These are phyloP conservation scores for Handroanthus guayacan DNA, from an alignment of 257 asterid species.

Conservation along the genomic window DNA sequence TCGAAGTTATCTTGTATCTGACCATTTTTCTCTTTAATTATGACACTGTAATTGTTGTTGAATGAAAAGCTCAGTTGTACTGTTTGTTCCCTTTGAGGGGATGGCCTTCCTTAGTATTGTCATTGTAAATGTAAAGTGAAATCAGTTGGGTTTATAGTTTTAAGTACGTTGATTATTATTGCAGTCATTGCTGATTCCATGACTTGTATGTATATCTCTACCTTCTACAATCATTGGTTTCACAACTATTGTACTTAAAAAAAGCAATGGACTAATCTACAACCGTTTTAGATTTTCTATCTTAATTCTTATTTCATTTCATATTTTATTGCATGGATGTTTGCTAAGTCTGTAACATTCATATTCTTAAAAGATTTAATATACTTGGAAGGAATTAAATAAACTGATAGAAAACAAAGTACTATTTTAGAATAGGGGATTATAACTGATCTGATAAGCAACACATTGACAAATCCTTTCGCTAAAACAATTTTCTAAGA, in stretches of 20 bases:
- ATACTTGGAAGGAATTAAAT: no score
- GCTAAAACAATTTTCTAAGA: no score
- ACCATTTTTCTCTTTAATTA: conserved; percentile 34
- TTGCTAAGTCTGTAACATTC: no score
- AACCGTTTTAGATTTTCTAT: no score
- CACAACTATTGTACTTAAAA: neutral
- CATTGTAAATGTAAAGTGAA: conserved; percentile 36
- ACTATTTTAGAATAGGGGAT: no score
- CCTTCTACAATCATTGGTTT: neutral
- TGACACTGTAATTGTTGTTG: conserved; percentile 46
- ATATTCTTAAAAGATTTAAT: no score
- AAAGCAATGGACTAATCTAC: no score
- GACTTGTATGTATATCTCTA: neutral
- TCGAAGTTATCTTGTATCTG: conserved; percentile 27
- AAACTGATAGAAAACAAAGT: no score
- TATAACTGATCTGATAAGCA: no score
- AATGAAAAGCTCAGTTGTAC: conserved; percentile 43
- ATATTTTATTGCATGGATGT: no score
- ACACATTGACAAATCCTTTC: no score
- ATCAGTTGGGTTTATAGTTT: neutral
- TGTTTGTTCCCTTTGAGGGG: conserved; percentile 12
- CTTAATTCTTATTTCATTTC: no score
- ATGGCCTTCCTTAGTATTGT: conserved; percentile 8
- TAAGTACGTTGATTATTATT: neutral
- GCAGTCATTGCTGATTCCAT: neutral